Conservation (phyloP, 164 flowering plant genomes). For the grape (Vitis vinifera) region ASM3070453v1 NC_081815.1:3221001-3221500, state of each 20-base stretch:
- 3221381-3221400: too few relatives aligned
- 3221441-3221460: too few relatives aligned
- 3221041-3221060: constrained; percentile 86
- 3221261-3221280: not conserved
- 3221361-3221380: too few relatives aligned
- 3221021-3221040: constrained; percentile 94
- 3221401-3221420: too few relatives aligned
- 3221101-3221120: constrained; percentile 90
- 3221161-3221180: constrained; percentile 5
- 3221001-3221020: constrained; percentile 97
- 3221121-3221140: constrained; percentile 94
- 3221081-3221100: constrained; percentile 91
- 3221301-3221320: too few relatives aligned
- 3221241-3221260: not conserved
- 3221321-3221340: too few relatives aligned
- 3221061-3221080: constrained; percentile 98
- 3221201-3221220: not conserved
- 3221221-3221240: not conserved
- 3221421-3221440: too few relatives aligned
- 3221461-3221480: too few relatives aligned
- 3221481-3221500: too few relatives aligned
- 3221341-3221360: too few relatives aligned
- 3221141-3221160: constrained; percentile 96
- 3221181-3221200: too few relatives aligned
- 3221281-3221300: too few relatives aligned